These are phyloP conservation scores for Eucalyptus tenuipes DNA, from an alignment of 345 rosid genomes.

Conservation along the genomic window DNA sequence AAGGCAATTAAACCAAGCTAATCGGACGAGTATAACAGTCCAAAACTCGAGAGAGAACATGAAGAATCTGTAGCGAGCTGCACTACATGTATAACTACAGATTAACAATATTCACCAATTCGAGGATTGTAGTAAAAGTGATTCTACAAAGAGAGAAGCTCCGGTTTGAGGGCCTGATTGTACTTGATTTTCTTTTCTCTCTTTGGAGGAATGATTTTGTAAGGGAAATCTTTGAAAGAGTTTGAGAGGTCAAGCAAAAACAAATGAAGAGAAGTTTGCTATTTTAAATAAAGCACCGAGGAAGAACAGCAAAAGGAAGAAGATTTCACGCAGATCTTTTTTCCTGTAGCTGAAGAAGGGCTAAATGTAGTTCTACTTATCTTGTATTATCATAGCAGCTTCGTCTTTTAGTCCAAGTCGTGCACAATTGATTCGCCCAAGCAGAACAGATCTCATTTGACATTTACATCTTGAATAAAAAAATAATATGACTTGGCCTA, in stretches of 20 bases:
- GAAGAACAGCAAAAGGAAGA: neutral
- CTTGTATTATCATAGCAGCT: neutral
- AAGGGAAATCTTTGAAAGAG: neutral
- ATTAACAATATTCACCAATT: neutral
- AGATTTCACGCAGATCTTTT: neutral
- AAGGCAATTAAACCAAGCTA: neutral
- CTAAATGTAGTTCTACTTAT: neutral
- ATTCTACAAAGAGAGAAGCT: neutral
- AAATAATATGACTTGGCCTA: neutral
- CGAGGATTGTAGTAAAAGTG: neutral
- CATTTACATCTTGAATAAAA: neutral
- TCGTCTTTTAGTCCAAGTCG: neutral
- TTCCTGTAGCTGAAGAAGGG: neutral
- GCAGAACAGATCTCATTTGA: neutral
- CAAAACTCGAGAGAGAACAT: neutral
- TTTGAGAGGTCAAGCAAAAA: neutral
- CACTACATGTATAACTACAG: neutral
- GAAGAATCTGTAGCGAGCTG: neutral
- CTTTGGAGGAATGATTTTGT: neutral
- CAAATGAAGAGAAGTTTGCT: neutral
- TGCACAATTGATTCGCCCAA: neutral
- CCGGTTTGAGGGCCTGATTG: neutral
- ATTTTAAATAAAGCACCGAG: neutral
- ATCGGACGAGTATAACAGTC: neutral
- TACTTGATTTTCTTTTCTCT: neutral